Evolutionary conservation across 768 basidiomycete species (phyloP).

Genomic region (Leccinum olivaceopallidum): DNA sequence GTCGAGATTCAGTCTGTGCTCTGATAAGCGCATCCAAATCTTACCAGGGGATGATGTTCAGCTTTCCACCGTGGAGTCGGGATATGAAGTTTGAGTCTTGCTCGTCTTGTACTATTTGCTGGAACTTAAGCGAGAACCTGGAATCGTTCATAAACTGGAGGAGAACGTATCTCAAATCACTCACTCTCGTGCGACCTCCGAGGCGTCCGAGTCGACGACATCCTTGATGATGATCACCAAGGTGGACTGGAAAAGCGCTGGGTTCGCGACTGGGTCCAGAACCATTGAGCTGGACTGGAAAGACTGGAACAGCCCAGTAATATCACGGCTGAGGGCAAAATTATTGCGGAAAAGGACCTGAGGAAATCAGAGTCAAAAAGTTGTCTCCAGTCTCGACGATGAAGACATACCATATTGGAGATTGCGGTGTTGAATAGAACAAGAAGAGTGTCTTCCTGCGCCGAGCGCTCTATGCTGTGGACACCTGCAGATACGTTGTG

Average conservation of each 20-base stretch:
- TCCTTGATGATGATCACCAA: conserved; percentile 70
- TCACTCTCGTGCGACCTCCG: conserved; percentile 59
- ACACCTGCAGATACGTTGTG: conserved; percentile 43
- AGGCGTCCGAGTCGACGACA: conserved; percentile 60
- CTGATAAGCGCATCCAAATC: background rate
- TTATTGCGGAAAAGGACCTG: conserved; percentile 68
- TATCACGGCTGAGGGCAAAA: conserved; percentile 62
- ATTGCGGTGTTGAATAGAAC: conserved; percentile 68
- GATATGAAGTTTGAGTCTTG: conserved; percentile 63
- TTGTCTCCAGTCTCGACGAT: background rate
- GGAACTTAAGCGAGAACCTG: conserved; percentile 58
- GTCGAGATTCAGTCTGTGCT: background rate
- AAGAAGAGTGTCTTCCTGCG: conserved; percentile 63
- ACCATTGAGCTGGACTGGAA: conserved; percentile 58
- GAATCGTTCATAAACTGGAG: background rate
- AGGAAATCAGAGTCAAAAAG: background rate
- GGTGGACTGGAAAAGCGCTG: conserved; percentile 56
- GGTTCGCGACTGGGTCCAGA: conserved; percentile 58
- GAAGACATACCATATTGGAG: conserved; percentile 52
- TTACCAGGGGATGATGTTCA: conserved; percentile 60
- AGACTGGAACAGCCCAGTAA: conserved; percentile 59
- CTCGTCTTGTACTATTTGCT: conserved; percentile 59
- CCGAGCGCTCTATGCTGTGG: conserved; percentile 61
- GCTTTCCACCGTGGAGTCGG: conserved; percentile 51
- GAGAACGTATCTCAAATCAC: conserved; percentile 11